Base-by-base conservation (phyloP, 2,329 filamentous ascomycete species). In the Herpomyces periplanetae region DNA sequence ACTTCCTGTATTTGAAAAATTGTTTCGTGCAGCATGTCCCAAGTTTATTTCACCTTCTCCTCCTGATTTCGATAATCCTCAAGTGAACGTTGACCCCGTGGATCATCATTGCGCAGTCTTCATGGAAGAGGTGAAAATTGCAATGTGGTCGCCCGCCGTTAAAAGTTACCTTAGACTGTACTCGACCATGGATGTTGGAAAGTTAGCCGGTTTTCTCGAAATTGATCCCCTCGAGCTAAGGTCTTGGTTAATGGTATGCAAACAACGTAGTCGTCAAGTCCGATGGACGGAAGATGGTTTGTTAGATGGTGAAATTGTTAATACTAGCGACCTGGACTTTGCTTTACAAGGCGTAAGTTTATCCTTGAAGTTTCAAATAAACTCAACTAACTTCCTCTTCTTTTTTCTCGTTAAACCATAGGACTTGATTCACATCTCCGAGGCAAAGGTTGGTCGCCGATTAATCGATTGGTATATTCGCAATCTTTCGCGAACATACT, bases 81-180 rank as follows among this genome's bases (percentile, higher is more conserved):
- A 73, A 42, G 45, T 73, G 44, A 96, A 96, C 49, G 51, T 91
- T 32, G 80, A 96, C 45, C 80, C 80, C 16, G 57, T 88, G 28
- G 75, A 96, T 47, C 80, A 96, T 50, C 75, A 96, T 44, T 58
- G 87, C 27, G 51, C 65, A 33, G 64, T 96, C 44, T 96, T 96
- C 51, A 91, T 96, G 75, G 73, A 88, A 31, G 80, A 96, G 49
- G 75, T 96, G 41, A 87, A 85, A 58, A 88, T 69, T 44, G 91
- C 85, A 44, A 80, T 96, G 56, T 85, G 59, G 59, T 75, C 68
- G 39, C 80, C 80, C 17, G 88, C 73, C 17, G 65, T 96, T 39
- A 87, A 85, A 51, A 88, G 73, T 26, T 96, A 96, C 49, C 57
- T 96, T 30, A 80, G 85, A 39, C 63, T 96, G 22, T 96, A 96